Evolutionary conservation across 2,329 filamentous ascomycete species (phyloP), one percentile per base, ranked within the genome.

Genomic region (Fusarium sp.): DNA sequence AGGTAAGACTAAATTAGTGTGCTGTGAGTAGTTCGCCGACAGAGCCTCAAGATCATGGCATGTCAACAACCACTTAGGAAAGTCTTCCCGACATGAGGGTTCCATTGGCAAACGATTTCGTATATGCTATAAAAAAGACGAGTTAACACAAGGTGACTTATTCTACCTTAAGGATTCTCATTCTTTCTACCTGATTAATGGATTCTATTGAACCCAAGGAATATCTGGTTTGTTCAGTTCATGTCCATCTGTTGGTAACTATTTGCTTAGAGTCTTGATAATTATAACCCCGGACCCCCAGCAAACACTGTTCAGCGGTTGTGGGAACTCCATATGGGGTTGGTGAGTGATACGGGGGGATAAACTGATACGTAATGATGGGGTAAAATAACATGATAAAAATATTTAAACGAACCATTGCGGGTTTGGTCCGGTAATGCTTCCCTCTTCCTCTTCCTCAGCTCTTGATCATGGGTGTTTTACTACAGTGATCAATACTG

Each of bases 321-420:
- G 53, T 57, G 53, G 45, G 36, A 44, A 54, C 47, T 50, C 34
- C 11, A 20, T 44, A 49, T 57, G 47, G 64, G 53, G 47, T 30
- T 40, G 23, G 16, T 26, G 20, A 58, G 15, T 36, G 23, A 64
- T 44, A 55, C 23, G 31, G 55, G 55, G 57, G 52, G 36, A 63
- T 20, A 57, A 51, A 45, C 37, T 40, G 51, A 59, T 72, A 72
- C 70, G 65, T 72, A 69, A 71, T 71, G 61, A 72, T 71, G 65
- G 67, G 61, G 65, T 60, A 60, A 72, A 63, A 67, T 45, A 47
- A 28, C 57, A 59, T 61, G 64, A 66, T 61, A 64, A 65, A 54
- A 56, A 72, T 45, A 33, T 50, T 26, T 54, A 34, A 60, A 47
- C 52, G 65, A 67, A 57, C 46, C 16, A 50, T 50, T 60, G 26